Evolutionary conservation across 2,329 filamentous ascomycete genomes (phyloP).

Genomic region (Stachybotrys echinatus): DNA sequence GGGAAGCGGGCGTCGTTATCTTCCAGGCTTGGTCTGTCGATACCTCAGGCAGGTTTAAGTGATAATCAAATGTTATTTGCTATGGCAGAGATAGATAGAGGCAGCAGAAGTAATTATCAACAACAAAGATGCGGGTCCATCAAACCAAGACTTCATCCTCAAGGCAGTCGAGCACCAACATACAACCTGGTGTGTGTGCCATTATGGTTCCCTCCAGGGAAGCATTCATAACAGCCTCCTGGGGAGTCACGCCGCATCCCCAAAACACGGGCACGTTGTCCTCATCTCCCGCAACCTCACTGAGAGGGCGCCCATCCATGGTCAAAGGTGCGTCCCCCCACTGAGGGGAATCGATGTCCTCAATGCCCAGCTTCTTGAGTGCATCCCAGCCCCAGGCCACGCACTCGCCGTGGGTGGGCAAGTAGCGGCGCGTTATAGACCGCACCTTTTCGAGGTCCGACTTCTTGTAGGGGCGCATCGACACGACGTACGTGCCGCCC

Average conservation of each 20-base stretch:
- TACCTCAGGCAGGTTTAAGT: no score
- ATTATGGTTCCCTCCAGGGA: constrained; percentile 50
- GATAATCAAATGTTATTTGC: no score
- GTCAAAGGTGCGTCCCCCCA: constrained; percentile 49
- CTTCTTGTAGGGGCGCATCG: constrained; percentile 53
- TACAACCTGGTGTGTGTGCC: constrained; percentile 57
- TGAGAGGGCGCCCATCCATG: constrained; percentile 30
- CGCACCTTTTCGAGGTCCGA: constrained; percentile 47
- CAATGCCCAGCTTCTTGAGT: constrained; percentile 45
- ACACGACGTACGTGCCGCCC: constrained; percentile 51
- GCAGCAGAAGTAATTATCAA: no score
- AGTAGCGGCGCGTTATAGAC: constrained; percentile 48
- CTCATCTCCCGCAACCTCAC: constrained; percentile 22
- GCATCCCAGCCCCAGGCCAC: constrained; percentile 61
- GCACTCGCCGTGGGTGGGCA: constrained; percentile 57
- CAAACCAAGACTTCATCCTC: background rate
- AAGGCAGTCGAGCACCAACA: constrained; percentile 49
- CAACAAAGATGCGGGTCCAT: no score
- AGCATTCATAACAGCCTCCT: constrained; percentile 56
- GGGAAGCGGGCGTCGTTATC: no score
- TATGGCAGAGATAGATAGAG: no score
- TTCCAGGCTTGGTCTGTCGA: no score
- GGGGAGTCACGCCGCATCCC: constrained; percentile 63
- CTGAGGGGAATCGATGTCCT: constrained; percentile 44
- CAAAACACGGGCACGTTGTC: constrained; percentile 50